These are phyloP conservation scores for Scenedesmus sp. DNA, from an alignment of 163 green algal genomes.

Conservation along the genomic window DNA sequence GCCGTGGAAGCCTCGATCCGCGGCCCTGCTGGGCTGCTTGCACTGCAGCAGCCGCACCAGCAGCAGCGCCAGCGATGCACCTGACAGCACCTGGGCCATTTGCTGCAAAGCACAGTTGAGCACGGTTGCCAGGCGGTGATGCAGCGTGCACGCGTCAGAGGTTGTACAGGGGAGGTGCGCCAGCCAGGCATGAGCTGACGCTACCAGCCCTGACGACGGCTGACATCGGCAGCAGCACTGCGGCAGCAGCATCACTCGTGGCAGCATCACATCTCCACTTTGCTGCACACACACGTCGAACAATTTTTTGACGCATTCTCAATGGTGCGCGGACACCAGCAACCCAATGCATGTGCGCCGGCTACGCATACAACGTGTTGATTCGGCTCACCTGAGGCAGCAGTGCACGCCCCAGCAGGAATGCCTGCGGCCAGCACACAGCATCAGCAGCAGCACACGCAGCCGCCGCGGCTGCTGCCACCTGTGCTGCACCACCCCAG, in stretches of 20 bases:
- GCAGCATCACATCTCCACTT: too few species aligned
- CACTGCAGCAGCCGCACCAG: constrained; percentile 63
- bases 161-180: too few species aligned
- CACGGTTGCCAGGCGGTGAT: not conserved
- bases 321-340: too few species aligned
- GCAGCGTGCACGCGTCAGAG: too few species aligned
- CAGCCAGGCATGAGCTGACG: too few species aligned
- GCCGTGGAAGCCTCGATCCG: constrained; percentile 49
- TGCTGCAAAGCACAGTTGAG: constrained; percentile 21
- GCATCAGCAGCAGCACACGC: constrained; percentile 11
- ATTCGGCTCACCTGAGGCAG: constrained; percentile 25
- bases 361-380: too few species aligned
- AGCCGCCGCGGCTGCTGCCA: not conserved
- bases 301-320: too few species aligned
- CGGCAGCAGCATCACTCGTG: too few species aligned
- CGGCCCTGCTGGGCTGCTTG: constrained; percentile 24
- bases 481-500: not conserved
- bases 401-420: constrained; percentile 1
- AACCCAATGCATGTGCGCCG: not conserved
- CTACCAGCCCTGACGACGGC: too few species aligned
- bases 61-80: constrained; percentile 60
- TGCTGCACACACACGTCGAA: too few species aligned
- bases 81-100: constrained; percentile 52
- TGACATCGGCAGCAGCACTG: too few species aligned
- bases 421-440: constrained; percentile 48